Evolutionary conservation across 192 early-diverging fungal genomes (phyloP).

Genomic region (Rhizophagus prolifer): DNA sequence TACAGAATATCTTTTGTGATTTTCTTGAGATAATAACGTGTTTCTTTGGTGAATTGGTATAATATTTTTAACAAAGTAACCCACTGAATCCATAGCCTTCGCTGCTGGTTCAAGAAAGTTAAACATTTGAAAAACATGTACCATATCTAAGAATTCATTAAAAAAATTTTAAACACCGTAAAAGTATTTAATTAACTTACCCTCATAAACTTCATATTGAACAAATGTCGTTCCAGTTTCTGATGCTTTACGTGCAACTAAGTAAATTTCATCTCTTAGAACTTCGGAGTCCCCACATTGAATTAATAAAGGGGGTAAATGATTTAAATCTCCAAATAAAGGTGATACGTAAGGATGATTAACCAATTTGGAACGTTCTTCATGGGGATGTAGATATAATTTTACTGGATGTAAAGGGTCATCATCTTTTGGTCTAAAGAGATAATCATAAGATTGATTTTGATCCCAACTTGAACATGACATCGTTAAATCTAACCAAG

Average conservation of each 20-base stretch:
- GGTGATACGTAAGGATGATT: slow-evolving; percentile 57
- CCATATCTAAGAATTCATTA: slow-evolving; percentile 18
- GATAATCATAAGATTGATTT: slow-evolving; percentile 39
- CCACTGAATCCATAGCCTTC: slow-evolving; percentile 23
- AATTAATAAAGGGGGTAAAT: slow-evolving; percentile 50
- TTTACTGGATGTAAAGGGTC: slow-evolving; percentile 45
- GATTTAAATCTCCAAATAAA: slow-evolving; percentile 46
- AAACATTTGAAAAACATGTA: slow-evolving; percentile 27
- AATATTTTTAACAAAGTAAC: slow-evolving; percentile 23
- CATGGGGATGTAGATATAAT: slow-evolving; percentile 41
- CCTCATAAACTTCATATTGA: slow-evolving; percentile 27
- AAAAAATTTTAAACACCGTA: neutral
- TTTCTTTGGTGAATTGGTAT: slow-evolving; percentile 21
- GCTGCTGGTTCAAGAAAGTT: slow-evolving; percentile 19
- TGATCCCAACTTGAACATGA: slow-evolving; percentile 49
- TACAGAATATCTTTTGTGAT: neutral
- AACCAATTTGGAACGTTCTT: slow-evolving; percentile 35
- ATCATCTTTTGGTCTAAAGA: slow-evolving; percentile 33
- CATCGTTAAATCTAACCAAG: slow-evolving; percentile 58
- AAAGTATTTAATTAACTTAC: neutral
- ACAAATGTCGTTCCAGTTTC: slow-evolving; percentile 28
- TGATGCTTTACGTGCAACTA: slow-evolving; percentile 38
- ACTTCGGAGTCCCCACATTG: slow-evolving; percentile 56
- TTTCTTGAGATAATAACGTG: neutral
- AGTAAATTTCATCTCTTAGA: slow-evolving; percentile 45